These are phyloP conservation scores for Triticum aestivum DNA, from an alignment of 176 grass and related monocot species.

Conservation along the genomic window IWGSC_CS_RefSeq_v2.1 NC_057809.1:524467085-524467584, in stretches of 20 bases:
- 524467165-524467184: constrained; percentile 54
- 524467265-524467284: constrained; percentile 81
- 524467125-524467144: constrained; percentile 74
- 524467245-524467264: constrained; percentile 60
- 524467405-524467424: neutral
- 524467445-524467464: neutral
- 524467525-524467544: constrained; percentile 85
- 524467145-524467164: constrained; percentile 7
- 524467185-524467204: constrained; percentile 51
- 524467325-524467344: constrained; percentile 65
- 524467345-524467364: constrained; percentile 62
- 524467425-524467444: neutral
- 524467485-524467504: constrained; percentile 81
- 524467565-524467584: constrained; percentile 78
- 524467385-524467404: neutral
- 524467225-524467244: constrained; percentile 59
- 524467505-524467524: constrained; percentile 84
- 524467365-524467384: constrained; percentile 56
- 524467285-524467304: constrained; percentile 82
- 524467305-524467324: constrained; percentile 83
- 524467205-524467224: constrained; percentile 71
- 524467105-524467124: constrained; percentile 30
- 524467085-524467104: neutral
- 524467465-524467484: constrained; percentile 93
- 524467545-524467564: constrained; percentile 64